Percentiles rank a stretch among this genome's conserved stretches.
Conservation (phyloP, 202 grass and related monocot genomes). For the Setaria italica region DNA sequence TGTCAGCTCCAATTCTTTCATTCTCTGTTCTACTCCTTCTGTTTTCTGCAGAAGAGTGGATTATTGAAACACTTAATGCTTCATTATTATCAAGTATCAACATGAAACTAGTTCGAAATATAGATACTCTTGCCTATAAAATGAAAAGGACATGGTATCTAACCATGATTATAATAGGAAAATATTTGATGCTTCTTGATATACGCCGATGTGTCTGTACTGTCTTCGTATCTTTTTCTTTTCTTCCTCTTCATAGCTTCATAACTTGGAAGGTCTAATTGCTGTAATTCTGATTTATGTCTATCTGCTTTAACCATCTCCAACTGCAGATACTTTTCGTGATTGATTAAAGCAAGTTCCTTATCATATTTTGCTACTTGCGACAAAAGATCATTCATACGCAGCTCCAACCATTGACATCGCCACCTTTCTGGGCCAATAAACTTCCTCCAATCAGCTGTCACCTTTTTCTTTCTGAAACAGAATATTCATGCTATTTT, state of each 20-base stretch:
- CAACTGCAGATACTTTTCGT: conserved; percentile 72
- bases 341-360: conserved; percentile 67
- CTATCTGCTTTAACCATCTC: conserved; percentile 70
- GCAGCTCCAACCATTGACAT: conserved; percentile 80
- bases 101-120: conserved; percentile 24
- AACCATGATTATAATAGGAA: conserved; percentile 73
- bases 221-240: conserved; percentile 67
- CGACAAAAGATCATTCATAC: conserved; percentile 68
- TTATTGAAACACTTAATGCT: background rate
- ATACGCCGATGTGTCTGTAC: conserved; percentile 48
- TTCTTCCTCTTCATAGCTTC: conserved; percentile 75
- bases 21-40: conserved; percentile 55
- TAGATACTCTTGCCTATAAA: conserved; percentile 17
- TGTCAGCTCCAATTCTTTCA: background rate
- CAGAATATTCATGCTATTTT: conserved; percentile 12
- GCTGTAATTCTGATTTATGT: conserved; percentile 52
- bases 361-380: conserved; percentile 85
- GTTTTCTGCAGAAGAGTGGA: conserved; percentile 40
- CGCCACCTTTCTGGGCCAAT: conserved; percentile 69
- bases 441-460: conserved; percentile 67
- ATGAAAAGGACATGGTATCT: conserved; percentile 27
- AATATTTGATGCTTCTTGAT: conserved; percentile 64
- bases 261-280: conserved; percentile 42
- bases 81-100: conserved; percentile 25
- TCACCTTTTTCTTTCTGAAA: conserved; percentile 77